Evolutionary conservation across 1,139 yeast species (phyloP).

Genomic region (Candida glucosophila): DNA sequence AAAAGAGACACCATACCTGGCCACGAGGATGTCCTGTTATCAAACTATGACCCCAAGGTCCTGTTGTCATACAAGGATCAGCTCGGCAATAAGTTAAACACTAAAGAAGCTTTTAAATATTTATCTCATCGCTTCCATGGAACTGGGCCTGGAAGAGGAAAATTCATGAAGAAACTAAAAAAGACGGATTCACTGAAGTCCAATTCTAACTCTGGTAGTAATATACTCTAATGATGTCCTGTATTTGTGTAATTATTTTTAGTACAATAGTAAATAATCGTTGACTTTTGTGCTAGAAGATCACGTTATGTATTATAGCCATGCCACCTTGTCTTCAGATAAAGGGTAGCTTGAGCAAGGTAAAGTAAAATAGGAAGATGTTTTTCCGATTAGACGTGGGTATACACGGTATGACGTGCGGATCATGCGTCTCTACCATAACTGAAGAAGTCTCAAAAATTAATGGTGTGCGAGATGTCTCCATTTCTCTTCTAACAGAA

Average conservation of each 20-base stretch:
- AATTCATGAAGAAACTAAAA: constrained; percentile 5
- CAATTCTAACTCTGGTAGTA: no score
- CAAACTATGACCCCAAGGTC: constrained; percentile 55
- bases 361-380: no score
- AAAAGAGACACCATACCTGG: constrained; percentile 7
- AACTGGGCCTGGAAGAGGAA: constrained; percentile 11
- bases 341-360: constrained; percentile 6
- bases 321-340: constrained; percentile 5
- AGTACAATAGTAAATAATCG: constrained; percentile 1
- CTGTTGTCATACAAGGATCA: constrained; percentile 63
- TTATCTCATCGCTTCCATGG: constrained; percentile 89
- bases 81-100: constrained; percentile 51
- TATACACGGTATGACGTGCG: constrained; percentile 35
- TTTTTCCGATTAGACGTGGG: no score
- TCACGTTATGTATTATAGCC: not conserved
- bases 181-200: constrained; percentile 1
- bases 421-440: constrained; percentile 25
- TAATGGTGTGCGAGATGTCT: constrained; percentile 17
- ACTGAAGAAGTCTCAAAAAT: constrained; percentile 14
- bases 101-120: constrained; percentile 79
- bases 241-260: not conserved
- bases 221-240: not conserved
- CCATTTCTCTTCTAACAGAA: constrained; percentile 29
- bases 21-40: constrained; percentile 1
- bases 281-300: constrained; percentile 5